Base-by-base conservation (phyloP, 768 basidiomycete species). In the Termitomyces sp. region DNA sequence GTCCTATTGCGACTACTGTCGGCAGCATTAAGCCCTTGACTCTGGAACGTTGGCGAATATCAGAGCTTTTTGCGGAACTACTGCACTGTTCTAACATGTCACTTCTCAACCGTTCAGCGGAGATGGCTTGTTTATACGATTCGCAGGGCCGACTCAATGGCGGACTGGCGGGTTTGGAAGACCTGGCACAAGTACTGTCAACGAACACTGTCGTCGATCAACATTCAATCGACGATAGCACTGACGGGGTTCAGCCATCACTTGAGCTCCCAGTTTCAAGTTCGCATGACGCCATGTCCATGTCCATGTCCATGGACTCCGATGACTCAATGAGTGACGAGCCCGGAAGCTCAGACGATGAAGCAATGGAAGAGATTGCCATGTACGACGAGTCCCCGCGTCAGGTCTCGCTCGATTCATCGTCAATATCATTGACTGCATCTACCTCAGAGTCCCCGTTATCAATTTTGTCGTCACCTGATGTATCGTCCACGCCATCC, bases 51-150 rank as follows among this genome's bases (percentile, higher is more conserved):
- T 97, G 93, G 70, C 85, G 96, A 10, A 94, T 98, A 63, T 91
- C 94, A 71, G 97, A 99, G 70, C 78, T 99, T 12, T 94, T 96
- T 63, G 97, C 96, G 18, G 97, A 99, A 67, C 83, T 99, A 5
- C 74, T 98, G 23, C 97, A 99, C 66, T 97, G 94, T 68, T 98
- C 97, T 16, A 98, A 97, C 64, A 98, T 99, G 96, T 86, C 91
- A 5, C 81, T 98, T 22, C 77, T 98, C 25, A 98, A 98, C 67
- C 91, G 97, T 10, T 71, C 82, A 1, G 66, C 81, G 0, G 85
- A 88, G 44, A 85, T 79, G 52, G 80, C 83, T 43, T 77, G 82
- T 22, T 73, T 85, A n/a, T 94, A 93, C 68, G 91, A 92, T 64
- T 73, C 76, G 1, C 84, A 91, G 50, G 96, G 96, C 18, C 83